Base-by-base conservation (phyloP, 2,329 filamentous ascomycete species). In the Pseudogymnoascus sp. region DNA sequence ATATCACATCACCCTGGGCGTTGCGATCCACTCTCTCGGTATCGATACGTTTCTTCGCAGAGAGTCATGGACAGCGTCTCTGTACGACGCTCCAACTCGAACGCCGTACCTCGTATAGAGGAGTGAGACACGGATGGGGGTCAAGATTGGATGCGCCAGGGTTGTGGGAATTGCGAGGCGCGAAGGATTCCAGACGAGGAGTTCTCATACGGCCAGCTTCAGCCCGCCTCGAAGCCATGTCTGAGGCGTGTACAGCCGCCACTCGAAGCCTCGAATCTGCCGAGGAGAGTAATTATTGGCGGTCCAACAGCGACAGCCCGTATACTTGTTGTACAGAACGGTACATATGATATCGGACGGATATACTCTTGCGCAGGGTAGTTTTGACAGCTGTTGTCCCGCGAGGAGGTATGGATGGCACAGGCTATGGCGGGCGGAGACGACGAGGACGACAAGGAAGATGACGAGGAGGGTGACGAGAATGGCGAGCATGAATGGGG, bases 271-370 rank as follows among this genome's bases (percentile, higher is more conserved):
- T 56, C 18, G 25, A 28, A 12, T 8, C n/a, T 34, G 46, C 46
- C 18, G n/a, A 56, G 25, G 46, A 56, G n/a, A 56, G 25, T 34
- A 56, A 56, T 56, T n/a, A 56, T 56, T 34, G 46, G n/a, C 25
- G 46, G n/a, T 18, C 46, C 46, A 56, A 53, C n/a, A 31, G 25
- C 25, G 10, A 56, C 8, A 31, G 11, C 25, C 25, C 25, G 46
- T 50, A 34, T 56, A 56, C n/a, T 34, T 18, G 25, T 11, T 31
- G 25, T 56, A 21, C 8, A 16, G 25, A 11, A 16, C 23, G 12
- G n/a, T 31, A 31, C n/a, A n/a, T 11, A 31, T 53, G 8, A 4
- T 53, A 16, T 53, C 7, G 8, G 46, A 31, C 14, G 4, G 8
- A 8, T 4, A 16, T 53, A 8, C 8, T 31, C 5, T 53, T 53